These are phyloP conservation scores for Tetratostichococcus sp. DNA, from an alignment of 139 green algal genomes.

Conservation along the genomic window DNA sequence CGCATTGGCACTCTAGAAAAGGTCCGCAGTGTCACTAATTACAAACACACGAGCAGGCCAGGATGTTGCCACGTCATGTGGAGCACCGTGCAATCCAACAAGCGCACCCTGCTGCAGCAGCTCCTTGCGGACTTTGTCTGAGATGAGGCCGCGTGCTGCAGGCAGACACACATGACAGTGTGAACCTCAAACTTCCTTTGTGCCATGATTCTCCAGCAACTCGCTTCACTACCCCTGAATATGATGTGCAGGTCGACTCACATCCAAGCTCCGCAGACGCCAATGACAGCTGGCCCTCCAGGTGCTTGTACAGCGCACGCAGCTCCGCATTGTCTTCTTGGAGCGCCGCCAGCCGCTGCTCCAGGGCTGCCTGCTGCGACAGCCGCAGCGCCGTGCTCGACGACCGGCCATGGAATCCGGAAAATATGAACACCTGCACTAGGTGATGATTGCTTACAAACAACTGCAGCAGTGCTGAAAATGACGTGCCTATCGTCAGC, in stretches of 20 bases:
- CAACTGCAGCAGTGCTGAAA: neutral
- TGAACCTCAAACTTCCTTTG: no score
- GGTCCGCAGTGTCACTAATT: no score
- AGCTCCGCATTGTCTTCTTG: neutral
- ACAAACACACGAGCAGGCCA: no score
- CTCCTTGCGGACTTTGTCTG: neutral
- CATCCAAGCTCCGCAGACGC: neutral
- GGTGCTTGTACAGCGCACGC: neutral
- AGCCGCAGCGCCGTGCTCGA: neutral
- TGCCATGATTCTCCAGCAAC: neutral
- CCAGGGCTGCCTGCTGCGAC: neutral
- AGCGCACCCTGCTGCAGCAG: neutral
- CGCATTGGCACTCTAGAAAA: no score
- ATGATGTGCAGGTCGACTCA: neutral
- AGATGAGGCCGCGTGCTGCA: neutral
- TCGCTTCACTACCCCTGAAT: no score
- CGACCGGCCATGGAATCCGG: neutral
- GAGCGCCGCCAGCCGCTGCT: neutral
- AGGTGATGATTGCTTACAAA: no score
- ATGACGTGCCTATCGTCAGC: neutral
- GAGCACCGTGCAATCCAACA: neutral
- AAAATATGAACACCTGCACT: neutral
- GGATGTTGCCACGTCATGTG: neutral
- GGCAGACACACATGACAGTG: neutral
- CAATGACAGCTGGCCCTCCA: neutral